Conservation (phyloP, 129 eudicot species). For the Centrapalus pauciflorus region DNA sequence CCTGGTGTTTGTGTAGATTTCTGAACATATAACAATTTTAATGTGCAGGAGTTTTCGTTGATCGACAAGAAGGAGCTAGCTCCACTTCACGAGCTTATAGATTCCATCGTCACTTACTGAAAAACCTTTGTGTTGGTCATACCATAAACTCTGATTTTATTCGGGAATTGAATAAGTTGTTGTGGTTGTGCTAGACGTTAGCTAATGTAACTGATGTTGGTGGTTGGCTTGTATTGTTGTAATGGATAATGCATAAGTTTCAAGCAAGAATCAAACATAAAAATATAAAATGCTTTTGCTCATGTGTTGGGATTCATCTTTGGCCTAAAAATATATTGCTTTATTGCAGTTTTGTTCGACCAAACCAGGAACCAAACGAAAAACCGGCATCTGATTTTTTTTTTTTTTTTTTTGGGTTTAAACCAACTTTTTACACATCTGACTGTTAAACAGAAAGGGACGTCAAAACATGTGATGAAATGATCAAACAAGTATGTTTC, state of each 20-base stretch:
- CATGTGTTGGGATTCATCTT: background rate
- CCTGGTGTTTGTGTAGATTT: too few species aligned
- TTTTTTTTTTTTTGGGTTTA: too few species aligned
- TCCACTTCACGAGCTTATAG: slow-evolving; percentile 95
- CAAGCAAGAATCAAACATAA: background rate
- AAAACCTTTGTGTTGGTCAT: slow-evolving; percentile 9
- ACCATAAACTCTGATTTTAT: slow-evolving; percentile 4
- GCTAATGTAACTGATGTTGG: slow-evolving; percentile 20
- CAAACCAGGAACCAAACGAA: too few species aligned
- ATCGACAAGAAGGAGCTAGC: slow-evolving; percentile 96
- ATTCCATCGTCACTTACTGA: slow-evolving; percentile 73
- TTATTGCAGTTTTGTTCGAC: background rate
- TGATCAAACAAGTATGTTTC: too few species aligned
- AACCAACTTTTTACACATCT: too few species aligned
- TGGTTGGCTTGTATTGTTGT: slow-evolving; percentile 13
- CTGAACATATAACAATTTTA: slow-evolving; percentile 2
- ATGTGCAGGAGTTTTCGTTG: slow-evolving; percentile 75
- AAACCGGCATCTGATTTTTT: too few species aligned
- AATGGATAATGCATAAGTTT: slow-evolving; percentile 17
- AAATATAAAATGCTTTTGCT: background rate
- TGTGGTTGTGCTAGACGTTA: slow-evolving; percentile 16
- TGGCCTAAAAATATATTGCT: too few species aligned
- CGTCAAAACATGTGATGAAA: too few species aligned
- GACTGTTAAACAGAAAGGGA: too few species aligned
- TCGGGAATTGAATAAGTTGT: slow-evolving; percentile 25